Evolutionary conservation across 441 rosid genomes (phyloP), one percentile per base, ranked within the genome.

Genomic region (Melastoma candidum): DNA sequence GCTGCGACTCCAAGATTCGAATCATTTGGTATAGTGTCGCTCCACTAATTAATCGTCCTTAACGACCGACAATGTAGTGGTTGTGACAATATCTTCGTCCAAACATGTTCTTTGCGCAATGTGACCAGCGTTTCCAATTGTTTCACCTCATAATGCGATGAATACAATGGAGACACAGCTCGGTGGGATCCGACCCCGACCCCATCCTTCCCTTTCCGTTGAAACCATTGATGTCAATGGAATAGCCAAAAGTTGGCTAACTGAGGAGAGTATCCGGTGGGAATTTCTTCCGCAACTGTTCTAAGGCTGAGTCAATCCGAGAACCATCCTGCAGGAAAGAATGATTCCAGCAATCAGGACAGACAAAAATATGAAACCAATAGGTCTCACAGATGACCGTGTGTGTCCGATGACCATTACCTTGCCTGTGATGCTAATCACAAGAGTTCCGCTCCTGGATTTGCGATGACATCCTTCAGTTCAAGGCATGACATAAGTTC

Each of bases 351-450:
- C 63, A 60, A 60, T 45, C 57, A 58, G 29, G 46, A 49, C 49
- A 13, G 49, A 43, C 22, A 0, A 12, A 52, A 47, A 36, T 36
- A 32, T 4, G 11, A 48, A 44, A 26, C 32, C 2, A 12, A 11
- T 26, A 9, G 36, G 5, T 10, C 39, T 26, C 51, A 53, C 13
- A 1, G 56, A 47, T 62, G 49, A 10, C 2, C 29, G 22, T 17
- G 51, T 22, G 36, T 11, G 13, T 25, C 29, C 39, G 54, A 29
- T 22, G 59, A 44, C 43, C 11, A 60, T 49, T 77, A 89, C 99
- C 99, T 86, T 89, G 67, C 97, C 95, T 66, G 80, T 68, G 32
- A 93, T 70, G 59, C 67, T 69, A 49, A 89, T 72, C 48, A 83
- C 43, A 2, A 84, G 82, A 55, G 87, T 75, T 58, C 85, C 97